These are phyloP conservation scores for Microglena sp. DNA, from an alignment of 139 green algal genomes.

Conservation along the genomic window DNA sequence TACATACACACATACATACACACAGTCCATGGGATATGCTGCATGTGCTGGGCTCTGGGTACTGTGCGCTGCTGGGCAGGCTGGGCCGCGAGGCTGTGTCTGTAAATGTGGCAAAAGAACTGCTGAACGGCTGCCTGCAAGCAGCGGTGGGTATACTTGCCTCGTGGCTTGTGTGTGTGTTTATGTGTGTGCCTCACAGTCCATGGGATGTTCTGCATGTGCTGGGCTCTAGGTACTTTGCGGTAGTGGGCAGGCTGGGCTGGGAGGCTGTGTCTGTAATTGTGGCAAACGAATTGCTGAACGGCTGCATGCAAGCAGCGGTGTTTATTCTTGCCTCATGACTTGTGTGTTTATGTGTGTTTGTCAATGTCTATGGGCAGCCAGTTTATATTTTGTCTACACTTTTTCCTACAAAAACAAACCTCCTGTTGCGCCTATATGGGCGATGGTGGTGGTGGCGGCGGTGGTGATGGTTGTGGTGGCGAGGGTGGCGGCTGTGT, in stretches of 20 bases:
- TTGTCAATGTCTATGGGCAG: no score
- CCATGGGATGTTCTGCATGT: no score
- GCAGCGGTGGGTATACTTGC: slow-evolving; percentile 10
- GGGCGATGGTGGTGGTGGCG: no score
- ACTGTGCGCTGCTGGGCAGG: background rate
- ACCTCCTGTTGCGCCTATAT: no score
- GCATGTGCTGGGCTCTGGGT: background rate
- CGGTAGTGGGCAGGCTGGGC: background rate
- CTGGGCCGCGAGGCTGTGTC: background rate
- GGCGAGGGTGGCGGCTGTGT: no score
- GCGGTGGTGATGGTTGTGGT: no score
- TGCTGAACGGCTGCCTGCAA: background rate
- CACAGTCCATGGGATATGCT: background rate
- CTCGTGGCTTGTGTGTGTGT: no score
- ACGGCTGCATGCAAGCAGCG: background rate
- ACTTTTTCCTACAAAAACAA: no score
- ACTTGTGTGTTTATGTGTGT: no score
- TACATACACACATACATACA: background rate
- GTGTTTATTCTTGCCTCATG: no score
- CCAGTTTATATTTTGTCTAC: no score
- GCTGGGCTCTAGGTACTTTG: background rate
- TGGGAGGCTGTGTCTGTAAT: background rate
- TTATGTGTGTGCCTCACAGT: no score
- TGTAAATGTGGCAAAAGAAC: background rate
- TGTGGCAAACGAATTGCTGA: background rate